A percentile compares a stretch with the other conserved stretches of the same genome.
These are phyloP conservation scores for Ceratorhiza oryzae-sativae DNA, from an alignment of 1,284 basidiomycete genomes.

Conservation along the genomic window DNA sequence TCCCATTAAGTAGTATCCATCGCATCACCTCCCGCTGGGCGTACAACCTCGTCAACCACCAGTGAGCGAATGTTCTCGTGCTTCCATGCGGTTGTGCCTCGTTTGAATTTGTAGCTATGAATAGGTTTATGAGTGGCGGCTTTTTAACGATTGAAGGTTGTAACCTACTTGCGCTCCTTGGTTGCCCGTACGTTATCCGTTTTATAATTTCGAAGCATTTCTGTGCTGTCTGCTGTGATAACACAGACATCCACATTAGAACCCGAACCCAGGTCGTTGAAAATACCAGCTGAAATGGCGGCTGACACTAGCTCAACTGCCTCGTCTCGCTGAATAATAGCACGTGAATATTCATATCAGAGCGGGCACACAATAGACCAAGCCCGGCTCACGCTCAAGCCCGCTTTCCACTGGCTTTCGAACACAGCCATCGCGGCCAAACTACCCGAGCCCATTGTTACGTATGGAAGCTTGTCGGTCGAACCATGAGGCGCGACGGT, in stretches of 20 bases:
- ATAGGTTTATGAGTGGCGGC: neutral
- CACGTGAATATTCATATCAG: neutral
- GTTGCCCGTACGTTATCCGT: conserved; percentile 84
- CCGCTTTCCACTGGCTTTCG: conserved; percentile 84
- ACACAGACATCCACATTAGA: conserved; percentile 98
- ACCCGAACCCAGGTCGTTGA: conserved; percentile 98
- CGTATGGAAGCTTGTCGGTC: conserved; percentile 98
- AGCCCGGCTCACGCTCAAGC: conserved; percentile 71
- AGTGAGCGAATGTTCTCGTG: conserved; percentile 77
- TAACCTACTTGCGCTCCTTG: conserved; percentile 64
- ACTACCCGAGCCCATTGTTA: conserved; percentile 97
- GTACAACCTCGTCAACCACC: conserved; percentile 72
- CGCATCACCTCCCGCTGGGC: conserved; percentile 60
- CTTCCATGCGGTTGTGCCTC: conserved; percentile 89
- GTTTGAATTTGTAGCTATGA: conserved; percentile 78
- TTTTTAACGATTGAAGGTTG: neutral
- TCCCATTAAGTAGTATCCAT: conserved; percentile 71
- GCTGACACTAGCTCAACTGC: conserved; percentile 85
- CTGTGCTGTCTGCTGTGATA: conserved; percentile 82
- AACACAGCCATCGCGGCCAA: conserved; percentile 99
- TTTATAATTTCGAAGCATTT: conserved; percentile 89
- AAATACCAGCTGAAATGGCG: conserved; percentile 95
- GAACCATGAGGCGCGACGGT: conserved; percentile 97
- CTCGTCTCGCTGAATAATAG: conserved; percentile 66
- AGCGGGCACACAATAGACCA: neutral